Percentiles rank a stretch among this genome's conserved stretches.
Evolutionary conservation across 345 rosid genomes (phyloP).

Genomic region (Linum lewisii): DNA sequence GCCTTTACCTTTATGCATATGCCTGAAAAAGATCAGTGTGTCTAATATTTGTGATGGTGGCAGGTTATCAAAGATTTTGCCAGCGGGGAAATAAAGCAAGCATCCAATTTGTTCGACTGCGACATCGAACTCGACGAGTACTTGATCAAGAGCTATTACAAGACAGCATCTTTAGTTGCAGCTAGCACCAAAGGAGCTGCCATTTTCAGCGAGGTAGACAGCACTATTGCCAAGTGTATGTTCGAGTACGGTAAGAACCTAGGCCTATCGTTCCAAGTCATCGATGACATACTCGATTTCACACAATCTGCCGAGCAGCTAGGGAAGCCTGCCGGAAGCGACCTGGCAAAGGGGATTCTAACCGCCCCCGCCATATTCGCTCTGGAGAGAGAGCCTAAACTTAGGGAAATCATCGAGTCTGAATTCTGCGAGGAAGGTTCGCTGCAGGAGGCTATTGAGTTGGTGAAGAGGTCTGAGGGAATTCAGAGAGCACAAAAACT

Average conservation of each 20-base stretch:
- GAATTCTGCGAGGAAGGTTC: constrained; percentile 84
- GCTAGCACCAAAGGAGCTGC: constrained; percentile 96
- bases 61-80: constrained; percentile 99
- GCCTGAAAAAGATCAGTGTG: background rate
- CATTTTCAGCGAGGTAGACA: constrained; percentile 64
- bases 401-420: constrained; percentile 78
- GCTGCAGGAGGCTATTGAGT: constrained; percentile 55
- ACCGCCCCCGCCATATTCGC: constrained; percentile 91
- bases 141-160: constrained; percentile 81
- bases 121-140: constrained; percentile 70
- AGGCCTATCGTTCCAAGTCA: constrained; percentile 88
- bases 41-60: constrained; percentile 1
- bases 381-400: constrained; percentile 60
- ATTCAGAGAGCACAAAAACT: constrained; percentile 63
- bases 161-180: constrained; percentile 88
- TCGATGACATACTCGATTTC: constrained; percentile 87
- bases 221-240: constrained; percentile 42
- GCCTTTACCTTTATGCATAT: background rate
- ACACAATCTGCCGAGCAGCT: constrained; percentile 88
- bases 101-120: constrained; percentile 86
- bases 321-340: constrained; percentile 87
- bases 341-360: constrained; percentile 75
- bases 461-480: constrained; percentile 65
- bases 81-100: constrained; percentile 97
- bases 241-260: constrained; percentile 79